Evolutionary conservation across 2,329 filamentous ascomycete genomes (phyloP).

Genomic region (Fusarium piperis): DNA sequence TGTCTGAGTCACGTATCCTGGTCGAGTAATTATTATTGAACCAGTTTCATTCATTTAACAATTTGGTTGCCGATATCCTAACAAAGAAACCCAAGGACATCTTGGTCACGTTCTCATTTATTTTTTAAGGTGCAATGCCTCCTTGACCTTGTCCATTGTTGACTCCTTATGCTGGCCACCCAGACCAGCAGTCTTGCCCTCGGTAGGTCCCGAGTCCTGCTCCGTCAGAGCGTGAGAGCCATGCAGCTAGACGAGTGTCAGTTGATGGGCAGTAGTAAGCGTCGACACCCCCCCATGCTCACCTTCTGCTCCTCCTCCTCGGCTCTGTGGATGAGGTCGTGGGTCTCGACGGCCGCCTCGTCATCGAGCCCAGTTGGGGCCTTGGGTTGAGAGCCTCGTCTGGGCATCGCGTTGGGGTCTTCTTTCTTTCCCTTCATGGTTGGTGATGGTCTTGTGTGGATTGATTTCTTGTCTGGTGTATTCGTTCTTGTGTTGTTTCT

Average conservation of each 20-base stretch:
- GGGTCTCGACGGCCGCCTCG: constrained; percentile 45
- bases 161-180: constrained; percentile 14
- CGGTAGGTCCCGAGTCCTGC: constrained; percentile 24
- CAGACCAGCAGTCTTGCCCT: not conserved
- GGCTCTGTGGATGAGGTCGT: constrained; percentile 49
- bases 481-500: not conserved
- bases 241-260: constrained; percentile 26
- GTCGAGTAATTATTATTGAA: not conserved
- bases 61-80: constrained; percentile 20
- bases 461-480: not conserved
- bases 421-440: constrained; percentile 9
- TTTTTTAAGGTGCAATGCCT: constrained; percentile 38
- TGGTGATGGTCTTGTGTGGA: not conserved
- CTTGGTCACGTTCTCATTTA: not conserved
- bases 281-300: too few species aligned
- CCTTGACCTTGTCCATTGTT: constrained; percentile 43
- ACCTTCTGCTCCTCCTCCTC: constrained; percentile 48
- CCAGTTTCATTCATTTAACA: constrained; percentile 14
- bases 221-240: constrained; percentile 37
- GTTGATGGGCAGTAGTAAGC: not conserved
- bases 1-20: not conserved
- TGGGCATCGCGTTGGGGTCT: not conserved
- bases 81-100: not conserved
- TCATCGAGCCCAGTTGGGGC: constrained; percentile 40
- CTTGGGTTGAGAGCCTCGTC: constrained; percentile 19